Evolutionary conservation across 192 early-diverging fungal genomes (phyloP), one percentile per base, ranked within the genome.

Genomic region (Coemansia biformis): DNA sequence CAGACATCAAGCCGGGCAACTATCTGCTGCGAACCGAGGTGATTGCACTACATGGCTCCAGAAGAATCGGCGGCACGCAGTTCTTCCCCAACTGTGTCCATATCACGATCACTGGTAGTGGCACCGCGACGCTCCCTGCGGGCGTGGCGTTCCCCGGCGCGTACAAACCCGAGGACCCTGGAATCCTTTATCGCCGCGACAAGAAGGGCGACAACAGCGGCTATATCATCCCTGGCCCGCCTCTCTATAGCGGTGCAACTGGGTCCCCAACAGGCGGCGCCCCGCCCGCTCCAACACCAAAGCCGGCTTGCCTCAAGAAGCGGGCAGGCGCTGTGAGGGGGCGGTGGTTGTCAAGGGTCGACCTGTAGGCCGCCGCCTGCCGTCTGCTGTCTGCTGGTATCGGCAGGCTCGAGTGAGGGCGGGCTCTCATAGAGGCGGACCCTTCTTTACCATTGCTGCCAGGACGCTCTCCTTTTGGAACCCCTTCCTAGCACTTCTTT

Each of bases 21-120:
- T 66, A 66, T 32, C 34, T 66, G 15, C 22, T 66, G 12, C 49
- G 51, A 1, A 39, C 46, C 8, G 63, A 66, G 29, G n/a, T 66
- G 12, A 43, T 59, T 39, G 51, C 63, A 8, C 21, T 66, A 2
- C 63, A 66, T 11, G 18, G 33, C n/a, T 49, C 46, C 4, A 11
- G 23, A 2, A 23, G 13, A 0, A 10, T n/a, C 15, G 41, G 29
- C 14, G 50, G 44, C 21, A 50, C 63, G 15, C 57, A 66, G 40
- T 54, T 44, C 2, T 66, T 53, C 30, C 50, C 57, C 2, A 55
- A 60, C 58, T 66, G 63, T n/a, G 39, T 35, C 15, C 43, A 47
- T 14, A 38, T 59, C 17, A 52, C 48, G 0, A 29, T 64, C 15
- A 32, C 37, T 13, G 38, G 33, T n/a, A 34, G 49, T 12, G 35